These are phyloP conservation scores for Irpex sp. DNA, from an alignment of 1,284 basidiomycete species.

Conservation along the genomic window DNA sequence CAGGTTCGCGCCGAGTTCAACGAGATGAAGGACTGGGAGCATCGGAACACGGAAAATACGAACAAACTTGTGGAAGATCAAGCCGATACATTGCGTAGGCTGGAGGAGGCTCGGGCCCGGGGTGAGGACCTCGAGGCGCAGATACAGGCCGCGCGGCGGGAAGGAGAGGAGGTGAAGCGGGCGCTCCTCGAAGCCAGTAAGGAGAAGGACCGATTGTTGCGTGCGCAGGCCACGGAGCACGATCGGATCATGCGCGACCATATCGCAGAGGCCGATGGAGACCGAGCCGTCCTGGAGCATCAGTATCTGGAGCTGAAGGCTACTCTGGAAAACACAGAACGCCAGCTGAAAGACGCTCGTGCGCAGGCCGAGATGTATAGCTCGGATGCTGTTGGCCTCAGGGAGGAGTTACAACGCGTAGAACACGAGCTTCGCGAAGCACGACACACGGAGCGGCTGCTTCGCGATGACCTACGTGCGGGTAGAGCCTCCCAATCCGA, in stretches of 20 bases:
- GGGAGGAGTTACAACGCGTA: conserved; percentile 68
- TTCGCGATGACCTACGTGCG: conserved; percentile 57
- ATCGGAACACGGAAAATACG: conserved; percentile 58
- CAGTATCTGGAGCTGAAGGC: conserved; percentile 76
- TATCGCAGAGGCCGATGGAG: conserved; percentile 86
- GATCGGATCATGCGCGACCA: conserved; percentile 83
- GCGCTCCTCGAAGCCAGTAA: conserved; percentile 60
- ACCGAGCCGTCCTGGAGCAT: conserved; percentile 83
- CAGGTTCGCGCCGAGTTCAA: conserved; percentile 60
- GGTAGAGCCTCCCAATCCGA: conserved; percentile 60
- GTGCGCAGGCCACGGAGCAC: conserved; percentile 72
- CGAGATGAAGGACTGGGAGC: conserved; percentile 69
- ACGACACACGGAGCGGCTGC: conserved; percentile 51
- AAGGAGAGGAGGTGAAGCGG: conserved; percentile 61
- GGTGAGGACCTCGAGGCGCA: conserved; percentile 72
- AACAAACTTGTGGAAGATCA: conserved; percentile 69
- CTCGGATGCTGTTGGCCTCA: conserved; percentile 57
- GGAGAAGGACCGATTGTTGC: conserved; percentile 74
- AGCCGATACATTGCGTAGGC: conserved; percentile 55
- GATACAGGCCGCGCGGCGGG: conserved; percentile 57
- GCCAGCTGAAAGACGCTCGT: conserved; percentile 55
- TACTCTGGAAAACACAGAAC: conserved; percentile 50
- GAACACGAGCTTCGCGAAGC: conserved; percentile 62
- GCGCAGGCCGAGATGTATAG: conserved; percentile 54
- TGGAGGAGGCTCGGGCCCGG: conserved; percentile 69